phyloP scores from a whole-genome alignment of 169 alveolate genomes.

The Cryptosporidium viatorum region DNA sequence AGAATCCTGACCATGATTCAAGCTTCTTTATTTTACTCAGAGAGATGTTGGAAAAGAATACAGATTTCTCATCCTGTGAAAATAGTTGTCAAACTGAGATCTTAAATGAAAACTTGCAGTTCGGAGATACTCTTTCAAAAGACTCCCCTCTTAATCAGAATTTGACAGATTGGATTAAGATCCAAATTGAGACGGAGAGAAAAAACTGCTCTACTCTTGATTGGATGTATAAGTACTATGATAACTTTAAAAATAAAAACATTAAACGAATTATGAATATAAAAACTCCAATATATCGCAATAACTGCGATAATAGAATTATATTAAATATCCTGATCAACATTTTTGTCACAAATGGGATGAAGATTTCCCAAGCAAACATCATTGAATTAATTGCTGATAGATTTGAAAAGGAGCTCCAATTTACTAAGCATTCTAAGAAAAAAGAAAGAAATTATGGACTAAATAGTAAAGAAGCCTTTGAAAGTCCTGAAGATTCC shows the following conservation, averaged over 20 bases:
- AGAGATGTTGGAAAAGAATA: slow-evolving; percentile 19
- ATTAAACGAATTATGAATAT: too few species aligned
- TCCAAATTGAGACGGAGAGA: slow-evolving; percentile 30
- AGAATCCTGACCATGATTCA: neutral
- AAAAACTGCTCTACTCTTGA: neutral
- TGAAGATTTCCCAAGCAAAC: slow-evolving; percentile 34
- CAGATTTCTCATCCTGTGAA: neutral
- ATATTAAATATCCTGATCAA: slow-evolving; percentile 24
- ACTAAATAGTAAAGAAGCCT: neutral
- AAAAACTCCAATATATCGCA: neutral
- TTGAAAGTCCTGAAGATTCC: neutral
- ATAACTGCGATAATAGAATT: slow-evolving; percentile 37
- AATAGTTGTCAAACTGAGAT: neutral
- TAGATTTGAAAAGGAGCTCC: slow-evolving; percentile 20
- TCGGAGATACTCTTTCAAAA: neutral
- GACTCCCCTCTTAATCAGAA: neutral
- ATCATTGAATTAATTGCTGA: neutral
- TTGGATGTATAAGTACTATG: slow-evolving; percentile 52
- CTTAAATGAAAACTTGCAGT: neutral
- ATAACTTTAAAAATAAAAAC: neutral
- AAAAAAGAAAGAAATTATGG: neutral
- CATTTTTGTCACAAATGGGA: slow-evolving; percentile 44
- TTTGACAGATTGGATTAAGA: slow-evolving; percentile 18
- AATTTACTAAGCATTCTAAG: neutral
- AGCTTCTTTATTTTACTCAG: slow-evolving; percentile 3